Base-by-base conservation (phyloP, 805 yeast genomes). In the Blastobotrys chiropterorum region DNA sequence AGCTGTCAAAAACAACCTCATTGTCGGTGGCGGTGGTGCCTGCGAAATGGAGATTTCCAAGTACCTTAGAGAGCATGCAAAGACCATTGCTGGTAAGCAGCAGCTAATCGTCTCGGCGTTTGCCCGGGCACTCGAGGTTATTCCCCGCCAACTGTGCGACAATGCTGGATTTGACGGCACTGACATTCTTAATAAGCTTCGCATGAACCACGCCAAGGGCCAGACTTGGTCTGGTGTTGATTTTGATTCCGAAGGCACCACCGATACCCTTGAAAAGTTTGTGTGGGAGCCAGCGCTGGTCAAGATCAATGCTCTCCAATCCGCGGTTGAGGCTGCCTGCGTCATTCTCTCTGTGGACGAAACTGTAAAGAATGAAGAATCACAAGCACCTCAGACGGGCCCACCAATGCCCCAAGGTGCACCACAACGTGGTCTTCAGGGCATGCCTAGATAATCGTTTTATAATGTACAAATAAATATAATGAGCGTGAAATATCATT, bases 1-100 rank as follows among this genome's bases (percentile, higher is more conserved):
- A 62, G 95, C 98, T 1, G 81, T 94, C 42, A 83, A 86, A 64
- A 90, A 90, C 67, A 85, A 83, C 64, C 73, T 80, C 26, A 82
- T 94, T 59, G 99, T 94, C 53, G 98, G 96, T 13, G 99, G 99
- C 56, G 99, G 99, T 58, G 99, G 99, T 57, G 99, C 99, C 38
- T 85, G 90, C 57, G 99, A 94, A 71, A 94, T 94, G 99, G 98
- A 94, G 67, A 65, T 94, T 41, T 90, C 97, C 39, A 88, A 82
- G 67, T 81, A 86, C 67, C 76, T 94, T 61, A 81, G 99, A 64
- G 96, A 89, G 61, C 80, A 83, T 64, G 83, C 97, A 20, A 83
- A 85, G 64, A 79, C 88, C 16, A 86, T 94, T 61, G 89, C 96
- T 19, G 99, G 99, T 41, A 92, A 94, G 70, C 97, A 92, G 71